Conservation (phyloP, 305 asterid genomes). For the Ilex paraguariensis region DNA sequence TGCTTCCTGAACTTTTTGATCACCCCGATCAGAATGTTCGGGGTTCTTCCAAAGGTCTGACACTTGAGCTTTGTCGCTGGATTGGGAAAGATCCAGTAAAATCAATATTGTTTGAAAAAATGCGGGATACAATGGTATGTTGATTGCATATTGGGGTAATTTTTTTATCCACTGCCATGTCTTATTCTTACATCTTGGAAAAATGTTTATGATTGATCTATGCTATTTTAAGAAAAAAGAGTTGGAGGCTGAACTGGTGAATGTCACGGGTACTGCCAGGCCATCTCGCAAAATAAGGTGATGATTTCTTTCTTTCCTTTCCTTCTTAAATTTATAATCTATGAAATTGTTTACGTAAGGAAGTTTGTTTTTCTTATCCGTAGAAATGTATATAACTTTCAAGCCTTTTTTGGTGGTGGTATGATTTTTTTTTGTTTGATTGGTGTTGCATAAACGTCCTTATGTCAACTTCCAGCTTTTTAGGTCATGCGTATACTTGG, state of each 20-base stretch:
- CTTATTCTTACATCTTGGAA: neutral
- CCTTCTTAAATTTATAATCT: too few relatives aligned
- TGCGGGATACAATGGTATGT: slow-evolving; percentile 98
- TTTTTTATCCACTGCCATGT: neutral
- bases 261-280: slow-evolving; percentile 83
- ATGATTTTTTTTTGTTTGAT: neutral
- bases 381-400: too few relatives aligned
- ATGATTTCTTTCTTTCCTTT: slow-evolving; percentile 3
- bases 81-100: slow-evolving; percentile 97
- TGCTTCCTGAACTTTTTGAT: slow-evolving; percentile 99
- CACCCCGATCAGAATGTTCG: slow-evolving; percentile 99
- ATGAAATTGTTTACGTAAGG: too few relatives aligned
- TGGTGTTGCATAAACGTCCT: neutral
- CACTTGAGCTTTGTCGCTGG: slow-evolving; percentile 99
- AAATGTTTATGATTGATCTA: slow-evolving; percentile 13
- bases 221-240: slow-evolving; percentile 70
- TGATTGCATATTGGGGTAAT: slow-evolving; percentile 6
- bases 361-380: too few relatives aligned
- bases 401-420: too few relatives aligned
- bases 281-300: slow-evolving; percentile 96
- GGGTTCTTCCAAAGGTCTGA: slow-evolving; percentile 93
- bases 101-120: slow-evolving; percentile 91
- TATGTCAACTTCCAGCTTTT: too few relatives aligned
- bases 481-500: too few relatives aligned
- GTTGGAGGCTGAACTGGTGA: slow-evolving; percentile 92